phyloP scores from a whole-genome alignment of 1,284 basidiomycete genomes.

The Porphyrellus sp. region DNA sequence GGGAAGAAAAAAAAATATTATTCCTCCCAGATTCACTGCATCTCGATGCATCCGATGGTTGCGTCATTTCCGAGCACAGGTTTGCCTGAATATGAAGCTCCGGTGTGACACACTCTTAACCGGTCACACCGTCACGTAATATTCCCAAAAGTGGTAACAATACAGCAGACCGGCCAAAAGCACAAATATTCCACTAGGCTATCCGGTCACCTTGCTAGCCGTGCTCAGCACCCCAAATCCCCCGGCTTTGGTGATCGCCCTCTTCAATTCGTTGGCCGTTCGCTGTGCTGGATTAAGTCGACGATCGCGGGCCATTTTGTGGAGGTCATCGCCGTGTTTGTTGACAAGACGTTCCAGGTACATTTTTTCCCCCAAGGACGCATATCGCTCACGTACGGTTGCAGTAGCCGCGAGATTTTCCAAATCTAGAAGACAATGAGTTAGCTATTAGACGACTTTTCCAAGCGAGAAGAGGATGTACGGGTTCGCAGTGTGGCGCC shows the following conservation, averaged over 20 bases:
- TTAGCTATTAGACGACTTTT: slow-evolving; percentile 11
- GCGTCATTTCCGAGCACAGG: slow-evolving; percentile 31
- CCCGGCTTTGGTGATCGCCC: slow-evolving; percentile 56
- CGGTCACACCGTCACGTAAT: slow-evolving; percentile 32
- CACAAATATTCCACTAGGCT: neutral
- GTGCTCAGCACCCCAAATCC: slow-evolving; percentile 23
- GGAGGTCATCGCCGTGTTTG: slow-evolving; percentile 72
- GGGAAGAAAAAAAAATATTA: slow-evolving; percentile 2
- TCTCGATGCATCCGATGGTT: slow-evolving; percentile 16
- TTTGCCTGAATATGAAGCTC: slow-evolving; percentile 21
- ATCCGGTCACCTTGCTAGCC: slow-evolving; percentile 6
- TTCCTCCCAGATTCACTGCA: slow-evolving; percentile 19
- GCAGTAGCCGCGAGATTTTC: slow-evolving; percentile 45
- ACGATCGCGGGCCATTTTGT: slow-evolving; percentile 77
- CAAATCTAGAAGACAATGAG: slow-evolving; percentile 37
- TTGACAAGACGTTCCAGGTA: slow-evolving; percentile 69
- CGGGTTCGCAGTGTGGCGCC: neutral
- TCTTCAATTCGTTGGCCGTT: slow-evolving; percentile 78
- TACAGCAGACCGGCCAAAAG: slow-evolving; percentile 5
- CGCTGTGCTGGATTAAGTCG: slow-evolving; percentile 83
- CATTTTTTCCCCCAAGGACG: slow-evolving; percentile 66
- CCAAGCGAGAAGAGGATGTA: neutral
- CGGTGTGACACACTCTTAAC: slow-evolving; percentile 23
- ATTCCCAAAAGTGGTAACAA: slow-evolving; percentile 14
- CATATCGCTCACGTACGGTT: slow-evolving; percentile 54